Conservation (phyloP, 371 early-diverging fungal species). For the Apophysomyces variabilis region DNA sequence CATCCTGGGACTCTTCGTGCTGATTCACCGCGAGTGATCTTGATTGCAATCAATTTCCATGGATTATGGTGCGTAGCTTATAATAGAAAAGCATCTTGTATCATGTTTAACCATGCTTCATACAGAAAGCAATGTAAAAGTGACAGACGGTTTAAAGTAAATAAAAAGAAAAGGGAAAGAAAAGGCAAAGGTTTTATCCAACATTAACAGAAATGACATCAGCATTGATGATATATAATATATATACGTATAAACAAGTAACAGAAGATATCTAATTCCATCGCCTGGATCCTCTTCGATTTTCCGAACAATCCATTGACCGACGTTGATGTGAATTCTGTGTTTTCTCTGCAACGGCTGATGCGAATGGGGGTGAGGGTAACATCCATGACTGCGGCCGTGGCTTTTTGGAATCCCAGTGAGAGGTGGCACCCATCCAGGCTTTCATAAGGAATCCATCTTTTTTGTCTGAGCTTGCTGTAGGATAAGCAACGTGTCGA, state of each 20-base stretch:
- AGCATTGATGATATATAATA: not conserved
- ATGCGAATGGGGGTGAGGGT: constrained; percentile 1
- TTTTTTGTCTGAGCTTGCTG: not conserved
- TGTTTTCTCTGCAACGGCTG: not conserved
- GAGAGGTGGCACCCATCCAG: constrained; percentile 5
- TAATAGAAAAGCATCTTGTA: too few species aligned
- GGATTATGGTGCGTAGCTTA: not conserved
- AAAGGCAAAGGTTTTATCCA: too few species aligned
- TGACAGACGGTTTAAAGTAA: too few species aligned
- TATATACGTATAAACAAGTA: constrained; percentile 7
- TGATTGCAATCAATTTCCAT: not conserved
- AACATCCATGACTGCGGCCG: constrained; percentile 1
- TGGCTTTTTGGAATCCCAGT: not conserved
- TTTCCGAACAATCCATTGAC: not conserved
- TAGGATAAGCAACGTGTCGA: not conserved
- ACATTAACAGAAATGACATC: too few species aligned
- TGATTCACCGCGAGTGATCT: constrained; percentile 59
- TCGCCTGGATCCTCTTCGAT: not conserved
- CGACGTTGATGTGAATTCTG: not conserved
- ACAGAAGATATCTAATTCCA: constrained; percentile 8
- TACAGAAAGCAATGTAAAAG: too few species aligned
- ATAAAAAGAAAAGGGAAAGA: too few species aligned
- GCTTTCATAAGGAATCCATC: constrained; percentile 2
- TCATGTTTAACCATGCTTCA: too few species aligned
- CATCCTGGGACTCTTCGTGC: constrained; percentile 74